phyloP scores from a whole-genome alignment of 1,284 basidiomycete species.

The Peniophora sp. region DNA sequence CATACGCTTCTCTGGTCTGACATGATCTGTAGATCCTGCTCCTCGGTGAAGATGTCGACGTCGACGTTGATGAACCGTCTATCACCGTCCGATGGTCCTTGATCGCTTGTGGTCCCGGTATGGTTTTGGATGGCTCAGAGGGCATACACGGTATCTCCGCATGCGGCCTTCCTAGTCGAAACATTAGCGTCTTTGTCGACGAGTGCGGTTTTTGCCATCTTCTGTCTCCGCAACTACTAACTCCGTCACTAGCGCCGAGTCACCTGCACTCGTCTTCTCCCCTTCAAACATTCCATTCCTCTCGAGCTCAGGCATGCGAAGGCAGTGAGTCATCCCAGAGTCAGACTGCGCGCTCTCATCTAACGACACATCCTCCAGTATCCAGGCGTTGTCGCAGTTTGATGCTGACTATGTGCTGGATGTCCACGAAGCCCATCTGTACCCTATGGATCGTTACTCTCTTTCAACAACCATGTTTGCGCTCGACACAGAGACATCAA shows the following conservation, averaged over 20 bases:
- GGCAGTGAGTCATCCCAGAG: conserved; percentile 25
- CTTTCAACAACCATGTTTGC: conserved; percentile 41
- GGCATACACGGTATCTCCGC: conserved; percentile 35
- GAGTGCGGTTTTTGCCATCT: conserved; percentile 25
- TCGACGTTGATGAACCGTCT: conserved; percentile 51
- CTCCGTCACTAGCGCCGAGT: conserved; percentile 19
- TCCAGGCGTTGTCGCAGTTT: conserved; percentile 49
- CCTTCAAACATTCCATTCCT: conserved; percentile 36
- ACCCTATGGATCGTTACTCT: conserved; percentile 51
- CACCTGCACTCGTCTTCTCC: conserved; percentile 35
- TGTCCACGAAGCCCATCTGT: conserved; percentile 43
- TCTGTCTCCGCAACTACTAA: background rate
- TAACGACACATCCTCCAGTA: conserved; percentile 23
- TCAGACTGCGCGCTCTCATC: background rate
- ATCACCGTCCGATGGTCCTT: conserved; percentile 51
- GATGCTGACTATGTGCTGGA: conserved; percentile 52
- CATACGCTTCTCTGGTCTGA: background rate
- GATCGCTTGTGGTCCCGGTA: conserved; percentile 40
- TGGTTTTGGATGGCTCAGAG: conserved; percentile 39
- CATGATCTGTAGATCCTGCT: conserved; percentile 34
- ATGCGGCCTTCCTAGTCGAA: conserved; percentile 40
- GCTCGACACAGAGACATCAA: conserved; percentile 23
- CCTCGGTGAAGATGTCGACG: conserved; percentile 47
- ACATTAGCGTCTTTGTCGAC: conserved; percentile 41
- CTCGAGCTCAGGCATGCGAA: conserved; percentile 28